phyloP scores from a whole-genome alignment of 23 red algal species.

The Pyropia yezoensis region DNA sequence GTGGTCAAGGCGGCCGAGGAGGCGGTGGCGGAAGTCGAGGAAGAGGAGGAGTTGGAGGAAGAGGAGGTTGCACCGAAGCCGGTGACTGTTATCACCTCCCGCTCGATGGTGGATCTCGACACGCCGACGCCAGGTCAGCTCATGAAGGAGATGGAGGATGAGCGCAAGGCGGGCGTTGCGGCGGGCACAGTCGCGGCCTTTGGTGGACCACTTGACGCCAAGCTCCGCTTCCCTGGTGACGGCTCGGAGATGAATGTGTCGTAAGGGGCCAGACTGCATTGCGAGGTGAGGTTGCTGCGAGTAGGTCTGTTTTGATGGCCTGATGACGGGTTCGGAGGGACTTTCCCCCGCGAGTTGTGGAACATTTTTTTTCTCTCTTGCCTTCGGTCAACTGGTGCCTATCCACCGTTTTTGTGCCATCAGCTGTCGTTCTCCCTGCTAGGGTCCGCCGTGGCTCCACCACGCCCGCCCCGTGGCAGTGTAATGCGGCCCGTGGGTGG shows the following conservation, averaged over 20 bases:
- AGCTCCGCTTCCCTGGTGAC: slow-evolving; percentile 42
- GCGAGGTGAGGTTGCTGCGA: too few relatives aligned
- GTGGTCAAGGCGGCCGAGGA: slow-evolving; percentile 1
- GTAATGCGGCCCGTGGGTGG: too few relatives aligned
- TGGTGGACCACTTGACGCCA: neutral
- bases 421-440: too few relatives aligned
- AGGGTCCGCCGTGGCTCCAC: too few relatives aligned
- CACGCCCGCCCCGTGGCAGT: too few relatives aligned
- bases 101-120: slow-evolving; percentile 9
- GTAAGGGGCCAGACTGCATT: too few relatives aligned
- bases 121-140: slow-evolving; percentile 21
- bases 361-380: too few relatives aligned
- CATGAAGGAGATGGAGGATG: slow-evolving; percentile 51
- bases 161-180: slow-evolving; percentile 26
- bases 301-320: too few relatives aligned
- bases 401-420: too few relatives aligned
- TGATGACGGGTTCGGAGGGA: too few relatives aligned
- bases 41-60: slow-evolving; percentile 20
- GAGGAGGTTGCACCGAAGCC: slow-evolving; percentile 4
- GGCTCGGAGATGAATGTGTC: slow-evolving; percentile 46
- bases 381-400: too few relatives aligned
- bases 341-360: too few relatives aligned
- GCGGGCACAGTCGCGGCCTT: slow-evolving; percentile 11
- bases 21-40: neutral
- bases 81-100: slow-evolving; percentile 18